phyloP scores from a whole-genome alignment of 768 basidiomycete species.

The Hygrophorus russula region DNA sequence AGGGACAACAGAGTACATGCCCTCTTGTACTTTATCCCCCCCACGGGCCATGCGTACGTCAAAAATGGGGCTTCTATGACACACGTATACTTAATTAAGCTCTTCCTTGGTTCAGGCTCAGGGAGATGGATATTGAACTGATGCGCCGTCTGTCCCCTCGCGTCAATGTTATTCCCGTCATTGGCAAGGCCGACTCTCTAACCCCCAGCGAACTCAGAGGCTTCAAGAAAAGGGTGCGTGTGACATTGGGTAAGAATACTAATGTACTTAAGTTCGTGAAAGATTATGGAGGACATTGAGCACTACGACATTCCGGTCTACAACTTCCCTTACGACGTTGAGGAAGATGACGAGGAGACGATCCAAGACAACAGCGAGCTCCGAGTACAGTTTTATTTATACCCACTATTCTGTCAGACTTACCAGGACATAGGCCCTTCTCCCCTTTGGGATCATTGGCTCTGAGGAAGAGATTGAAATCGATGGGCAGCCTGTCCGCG shows the following conservation, averaged over 20 bases:
- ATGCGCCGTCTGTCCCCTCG: conserved; percentile 97
- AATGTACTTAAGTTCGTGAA: conserved; percentile 1
- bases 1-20: conserved; percentile 97
- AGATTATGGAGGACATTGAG: conserved; percentile 99
- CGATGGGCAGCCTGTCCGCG: conserved; percentile 84
- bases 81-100: background rate
- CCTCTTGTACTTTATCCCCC: conserved; percentile 95
- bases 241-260: background rate
- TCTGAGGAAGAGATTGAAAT: conserved; percentile 96
- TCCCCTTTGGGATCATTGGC: conserved; percentile 96
- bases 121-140: conserved; percentile 98
- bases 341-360: conserved; percentile 99
- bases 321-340: conserved; percentile 99
- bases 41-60: conserved; percentile 92
- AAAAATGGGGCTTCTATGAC: background rate
- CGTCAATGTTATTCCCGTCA: conserved; percentile 97
- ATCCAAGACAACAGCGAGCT: conserved; percentile 96
- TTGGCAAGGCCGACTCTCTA: conserved; percentile 92
- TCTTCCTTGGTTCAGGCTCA: conserved; percentile 37
- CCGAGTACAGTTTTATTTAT: conserved; percentile 38
- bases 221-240: conserved; percentile 85
- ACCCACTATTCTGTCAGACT: conserved; percentile 4
- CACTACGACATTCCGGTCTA: conserved; percentile 97
- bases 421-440: conserved; percentile 50
- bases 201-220: conserved; percentile 87